A percentile compares a stretch with the other conserved stretches of the same genome.
These are phyloP conservation scores for Dactylellina drechsleri DNA, from an alignment of 2,329 filamentous ascomycete species.

Conservation along the genomic window DNA sequence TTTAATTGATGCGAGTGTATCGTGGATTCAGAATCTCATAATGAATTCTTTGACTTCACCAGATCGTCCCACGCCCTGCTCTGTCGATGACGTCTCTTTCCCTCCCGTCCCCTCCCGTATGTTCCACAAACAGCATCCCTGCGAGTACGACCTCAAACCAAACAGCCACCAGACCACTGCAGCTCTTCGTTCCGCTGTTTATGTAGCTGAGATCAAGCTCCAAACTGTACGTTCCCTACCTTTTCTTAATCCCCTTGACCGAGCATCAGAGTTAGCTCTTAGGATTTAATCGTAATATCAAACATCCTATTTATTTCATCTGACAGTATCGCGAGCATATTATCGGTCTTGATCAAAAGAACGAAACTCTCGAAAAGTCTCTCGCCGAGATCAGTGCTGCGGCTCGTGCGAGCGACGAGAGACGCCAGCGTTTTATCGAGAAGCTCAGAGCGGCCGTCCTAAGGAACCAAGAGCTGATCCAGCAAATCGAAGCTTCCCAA, in stretches of 20 bases:
- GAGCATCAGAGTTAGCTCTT: too few relatives aligned
- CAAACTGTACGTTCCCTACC: not conserved
- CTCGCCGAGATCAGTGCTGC: not conserved
- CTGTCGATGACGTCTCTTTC: slow-evolving; percentile 8
- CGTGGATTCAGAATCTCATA: too few relatives aligned
- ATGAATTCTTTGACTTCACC: too few relatives aligned
- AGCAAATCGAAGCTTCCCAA: not conserved
- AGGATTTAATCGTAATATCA: too few relatives aligned
- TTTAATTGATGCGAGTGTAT: not conserved
- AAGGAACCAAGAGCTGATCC: not conserved
- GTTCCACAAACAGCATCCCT: slow-evolving; percentile 1
- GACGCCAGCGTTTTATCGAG: not conserved
- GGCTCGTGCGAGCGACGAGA: not conserved
- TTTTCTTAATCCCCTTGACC: too few relatives aligned
- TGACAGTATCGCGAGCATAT: not conserved
- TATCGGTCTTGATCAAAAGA: not conserved
- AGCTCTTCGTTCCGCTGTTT: slow-evolving; percentile 7
- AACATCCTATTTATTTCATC: too few relatives aligned
- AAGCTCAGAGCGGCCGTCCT: not conserved
- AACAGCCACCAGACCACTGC: not conserved
- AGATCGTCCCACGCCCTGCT: slow-evolving; percentile 1
- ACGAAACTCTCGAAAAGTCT: not conserved
- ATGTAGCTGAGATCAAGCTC: slow-evolving; percentile 10
- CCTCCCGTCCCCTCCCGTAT: slow-evolving; percentile 14
- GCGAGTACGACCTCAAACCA: not conserved